Evolutionary conservation across 257 asterid species (phyloP).

Genomic region (Solanum piurae): DNA sequence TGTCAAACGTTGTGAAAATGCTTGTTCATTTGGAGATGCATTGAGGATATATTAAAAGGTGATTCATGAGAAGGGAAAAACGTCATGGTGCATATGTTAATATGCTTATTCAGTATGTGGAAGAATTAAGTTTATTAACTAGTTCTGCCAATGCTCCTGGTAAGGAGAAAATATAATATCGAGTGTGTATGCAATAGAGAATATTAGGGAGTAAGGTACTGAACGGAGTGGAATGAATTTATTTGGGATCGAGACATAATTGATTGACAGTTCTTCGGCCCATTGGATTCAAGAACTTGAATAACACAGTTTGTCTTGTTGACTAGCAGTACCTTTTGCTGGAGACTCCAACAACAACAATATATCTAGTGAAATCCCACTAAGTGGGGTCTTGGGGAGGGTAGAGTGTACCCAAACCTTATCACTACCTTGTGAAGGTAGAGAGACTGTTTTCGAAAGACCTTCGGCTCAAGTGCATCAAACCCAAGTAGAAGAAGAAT

Average conservation of each 20-base stretch:
- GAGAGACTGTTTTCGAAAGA: too few species aligned
- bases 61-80: neutral
- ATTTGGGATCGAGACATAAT: neutral
- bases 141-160: neutral
- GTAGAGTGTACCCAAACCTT: too few species aligned
- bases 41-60: neutral
- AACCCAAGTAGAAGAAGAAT: too few species aligned
- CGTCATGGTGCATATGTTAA: neutral
- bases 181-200: too few species aligned
- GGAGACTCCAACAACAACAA: neutral
- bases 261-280: neutral
- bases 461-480: too few species aligned
- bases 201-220: neutral
- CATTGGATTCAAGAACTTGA: neutral
- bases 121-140: neutral
- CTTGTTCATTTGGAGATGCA: neutral
- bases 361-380: too few species aligned
- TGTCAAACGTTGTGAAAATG: neutral
- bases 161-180: neutral
- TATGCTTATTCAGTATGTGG: neutral
- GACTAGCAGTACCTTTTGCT: neutral
- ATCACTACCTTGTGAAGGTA: too few species aligned
- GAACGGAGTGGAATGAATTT: neutral
- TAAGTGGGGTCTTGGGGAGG: too few species aligned
- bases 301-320: neutral